These are phyloP conservation scores for Glaciozyma martinii DNA, from an alignment of 768 basidiomycete genomes.

Conservation along the genomic window DNA sequence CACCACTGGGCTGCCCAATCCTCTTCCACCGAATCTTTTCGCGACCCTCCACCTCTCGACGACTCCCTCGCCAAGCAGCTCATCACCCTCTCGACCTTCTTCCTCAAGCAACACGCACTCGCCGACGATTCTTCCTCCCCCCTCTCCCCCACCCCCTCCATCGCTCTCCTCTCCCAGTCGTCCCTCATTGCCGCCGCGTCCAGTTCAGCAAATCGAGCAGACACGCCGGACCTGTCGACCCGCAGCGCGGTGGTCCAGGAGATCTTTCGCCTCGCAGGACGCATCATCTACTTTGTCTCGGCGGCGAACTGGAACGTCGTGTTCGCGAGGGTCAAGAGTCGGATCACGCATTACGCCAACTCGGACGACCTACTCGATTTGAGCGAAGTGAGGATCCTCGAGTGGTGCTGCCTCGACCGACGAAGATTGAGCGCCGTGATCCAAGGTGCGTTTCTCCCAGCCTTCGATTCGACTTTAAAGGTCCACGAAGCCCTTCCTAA, in stretches of 20 bases:
- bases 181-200: not conserved
- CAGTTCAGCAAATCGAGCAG: not conserved
- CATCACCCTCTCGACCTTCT: slow-evolving; percentile 71
- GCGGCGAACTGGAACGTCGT: slow-evolving; percentile 61
- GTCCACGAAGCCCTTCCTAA: too few species aligned
- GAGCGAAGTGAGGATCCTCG: slow-evolving; percentile 63
- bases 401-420: slow-evolving; percentile 65
- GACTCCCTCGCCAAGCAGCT: slow-evolving; percentile 73
- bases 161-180: not conserved
- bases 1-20: not conserved
- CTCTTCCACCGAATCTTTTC: slow-evolving; percentile 36
- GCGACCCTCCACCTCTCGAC: slow-evolving; percentile 65
- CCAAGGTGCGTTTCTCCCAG: not conserved
- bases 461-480: too few species aligned
- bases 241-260: not conserved
- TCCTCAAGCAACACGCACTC: slow-evolving; percentile 42
- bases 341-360: slow-evolving; percentile 47
- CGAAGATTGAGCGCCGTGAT: slow-evolving; percentile 47
- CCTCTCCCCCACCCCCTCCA: not conserved
- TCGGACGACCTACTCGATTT: slow-evolving; percentile 42
- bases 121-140: not conserved
- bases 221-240: not conserved
- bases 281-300: slow-evolving; percentile 75
- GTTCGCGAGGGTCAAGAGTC: slow-evolving; percentile 55
- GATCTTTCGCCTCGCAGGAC: slow-evolving; percentile 41